phyloP scores from a whole-genome alignment of 2,329 filamentous ascomycete genomes.

The Xylariaceae sp. region DNA sequence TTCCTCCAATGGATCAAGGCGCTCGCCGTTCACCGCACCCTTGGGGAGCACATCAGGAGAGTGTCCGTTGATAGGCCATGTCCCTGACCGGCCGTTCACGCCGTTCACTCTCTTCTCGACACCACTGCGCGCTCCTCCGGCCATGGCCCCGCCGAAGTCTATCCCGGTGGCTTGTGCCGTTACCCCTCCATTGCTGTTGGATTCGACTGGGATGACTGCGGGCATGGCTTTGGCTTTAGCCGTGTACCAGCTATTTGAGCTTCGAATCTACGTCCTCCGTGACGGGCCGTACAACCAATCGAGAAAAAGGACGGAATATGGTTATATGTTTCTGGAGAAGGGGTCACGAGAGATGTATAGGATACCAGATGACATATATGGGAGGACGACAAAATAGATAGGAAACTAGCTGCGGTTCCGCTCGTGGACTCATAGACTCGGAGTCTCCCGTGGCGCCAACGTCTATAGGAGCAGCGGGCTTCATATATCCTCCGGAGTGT shows the following conservation, averaged over 20 bases:
- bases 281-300: no score
- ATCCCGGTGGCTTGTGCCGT: conserved; percentile 10
- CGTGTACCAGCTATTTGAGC: conserved; percentile 3
- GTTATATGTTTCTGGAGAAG: no score
- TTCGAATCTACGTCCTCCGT: neutral
- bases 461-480: conserved; percentile 12
- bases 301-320: no score
- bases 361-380: no score
- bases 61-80: conserved; percentile 18
- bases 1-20: conserved; percentile 20
- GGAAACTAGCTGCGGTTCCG: conserved; percentile 7
- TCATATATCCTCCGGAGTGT: conserved; percentile 18
- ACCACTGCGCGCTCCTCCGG: conserved; percentile 11
- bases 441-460: no score
- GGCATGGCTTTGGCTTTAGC: conserved; percentile 21
- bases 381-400: neutral
- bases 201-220: conserved; percentile 13
- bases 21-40: conserved; percentile 8
- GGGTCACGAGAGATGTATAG: no score
- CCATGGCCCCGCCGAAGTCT: conserved; percentile 15
- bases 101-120: conserved; percentile 14
- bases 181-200: conserved; percentile 5
- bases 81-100: conserved; percentile 14
- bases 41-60: conserved; percentile 11
- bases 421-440: neutral